Conservation (phyloP, 164 flowering plant genomes). For the Litsea cubeba region DNA sequence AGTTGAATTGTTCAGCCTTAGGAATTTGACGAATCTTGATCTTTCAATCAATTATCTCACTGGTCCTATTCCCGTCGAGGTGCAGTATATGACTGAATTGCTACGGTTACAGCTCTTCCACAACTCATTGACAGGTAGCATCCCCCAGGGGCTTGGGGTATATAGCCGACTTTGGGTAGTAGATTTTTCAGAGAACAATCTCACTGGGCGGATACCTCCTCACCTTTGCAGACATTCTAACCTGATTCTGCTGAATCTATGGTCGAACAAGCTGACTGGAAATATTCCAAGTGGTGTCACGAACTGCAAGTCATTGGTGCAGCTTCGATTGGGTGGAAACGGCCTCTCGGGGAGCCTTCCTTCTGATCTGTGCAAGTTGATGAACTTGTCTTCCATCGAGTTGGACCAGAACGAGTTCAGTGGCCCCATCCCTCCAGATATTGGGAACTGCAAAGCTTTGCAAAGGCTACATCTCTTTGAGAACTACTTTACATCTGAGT, state of each 20-base stretch:
- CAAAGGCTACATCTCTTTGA: conserved; percentile 74
- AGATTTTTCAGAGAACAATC: conserved; percentile 70
- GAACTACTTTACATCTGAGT: conserved; percentile 54
- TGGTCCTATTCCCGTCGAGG: conserved; percentile 72
- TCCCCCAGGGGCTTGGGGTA: conserved; percentile 76
- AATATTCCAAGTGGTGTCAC: conserved; percentile 60
- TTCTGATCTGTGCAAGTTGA: conserved; percentile 61
- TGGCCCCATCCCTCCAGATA: conserved; percentile 66
- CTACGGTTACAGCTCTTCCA: conserved; percentile 69
- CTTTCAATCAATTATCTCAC: conserved; percentile 73
- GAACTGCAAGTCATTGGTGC: conserved; percentile 60
- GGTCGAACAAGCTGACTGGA: conserved; percentile 68
- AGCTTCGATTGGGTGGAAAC: conserved; percentile 67
- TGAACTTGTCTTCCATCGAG: conserved; percentile 69
- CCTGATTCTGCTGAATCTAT: conserved; percentile 63
- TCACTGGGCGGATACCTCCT: conserved; percentile 73
- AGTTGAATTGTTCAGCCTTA: conserved; percentile 51
- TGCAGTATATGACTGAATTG: conserved; percentile 62
- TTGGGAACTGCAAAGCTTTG: conserved; percentile 61
- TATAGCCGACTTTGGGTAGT: conserved; percentile 77
- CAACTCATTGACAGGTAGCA: conserved; percentile 60
- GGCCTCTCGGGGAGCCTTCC: conserved; percentile 74
- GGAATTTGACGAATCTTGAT: conserved; percentile 63
- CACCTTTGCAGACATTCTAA: conserved; percentile 57
- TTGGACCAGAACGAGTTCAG: conserved; percentile 68